Evolutionary conservation across 73 alveolate genomes (phyloP), one percentile per base, ranked within the genome.

Genomic region (Urostyla sp.): DNA sequence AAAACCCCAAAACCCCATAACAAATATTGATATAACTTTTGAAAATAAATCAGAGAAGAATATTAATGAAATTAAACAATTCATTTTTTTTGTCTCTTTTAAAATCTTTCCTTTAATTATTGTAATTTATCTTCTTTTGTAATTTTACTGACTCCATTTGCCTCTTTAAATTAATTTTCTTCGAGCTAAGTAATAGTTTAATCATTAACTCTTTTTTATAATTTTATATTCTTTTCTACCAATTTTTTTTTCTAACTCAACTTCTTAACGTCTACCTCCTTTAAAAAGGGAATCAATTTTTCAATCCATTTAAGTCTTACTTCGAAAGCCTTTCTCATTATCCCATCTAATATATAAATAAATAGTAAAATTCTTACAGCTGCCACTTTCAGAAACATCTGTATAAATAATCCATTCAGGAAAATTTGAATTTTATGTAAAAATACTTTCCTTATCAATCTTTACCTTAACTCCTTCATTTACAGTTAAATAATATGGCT

Each of bases 391-490:
- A 58, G 81, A 40, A 0, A 84, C 44, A 16, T 88, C 90, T 13
- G 95, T 84, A 67, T 26, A 88, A 7, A 88, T 86, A 1, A 88
- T 84, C 88, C 91, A 88, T 26, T 74, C 84, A 4, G 92, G 91
- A 56, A 36, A 75, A 50, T 43, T 15, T 21, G 49, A 46, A 5
- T 35, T 21, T 1, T 46, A 30, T 35, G 58, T 40, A 36, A 88
- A 30, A 0, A 38, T 40, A 26, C 84, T 15, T 31, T 50, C 30
- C 10, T 82, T 4, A 59, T 88, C 95, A 11, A 75, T 37, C 50
- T 75, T 87, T 1, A 88, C 86, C 40, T 67, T 49, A 6, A 49
- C 21, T 23, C 87, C 86, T 18, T 84, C 92, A 0, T 43, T 20
- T n/a, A 84, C 89, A 16, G 87, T 75, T 26, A 88, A 60, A 58